Evolutionary conservation across 2,329 filamentous ascomycete genomes (phyloP).

Genomic region (Zymoseptoria ardabiliae): DNA sequence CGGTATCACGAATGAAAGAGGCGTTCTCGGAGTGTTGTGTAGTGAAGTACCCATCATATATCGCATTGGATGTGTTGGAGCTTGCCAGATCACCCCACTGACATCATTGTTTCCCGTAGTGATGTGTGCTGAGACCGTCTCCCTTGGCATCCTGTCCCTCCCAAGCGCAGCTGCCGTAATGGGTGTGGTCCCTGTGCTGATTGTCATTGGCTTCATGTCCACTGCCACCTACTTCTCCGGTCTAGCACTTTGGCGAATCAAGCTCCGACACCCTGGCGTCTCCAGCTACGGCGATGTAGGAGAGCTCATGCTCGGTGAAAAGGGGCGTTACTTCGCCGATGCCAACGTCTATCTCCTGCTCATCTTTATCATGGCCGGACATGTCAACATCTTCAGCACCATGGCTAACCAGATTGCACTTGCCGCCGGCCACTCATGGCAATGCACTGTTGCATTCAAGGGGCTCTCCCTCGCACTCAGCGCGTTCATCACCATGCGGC

Average conservation of each 20-base stretch:
- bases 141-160: constrained; percentile 49
- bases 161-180: constrained; percentile 47
- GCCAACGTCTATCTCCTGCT: constrained; percentile 57
- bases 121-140: constrained; percentile 54
- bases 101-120: constrained; percentile 9
- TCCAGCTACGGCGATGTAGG: constrained; percentile 63
- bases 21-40: no score
- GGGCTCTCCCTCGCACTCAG: constrained; percentile 54
- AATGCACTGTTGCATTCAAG: constrained; percentile 50
- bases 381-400: constrained; percentile 62
- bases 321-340: constrained; percentile 57
- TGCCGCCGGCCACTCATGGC: constrained; percentile 48
- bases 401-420: constrained; percentile 59
- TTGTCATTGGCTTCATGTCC: constrained; percentile 48
- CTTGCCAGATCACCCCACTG: not conserved
- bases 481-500: constrained; percentile 52
- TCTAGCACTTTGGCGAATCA: constrained; percentile 53
- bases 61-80: no score
- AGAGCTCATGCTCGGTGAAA: constrained; percentile 51
- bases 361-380: constrained; percentile 63
- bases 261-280: constrained; percentile 49
- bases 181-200: constrained; percentile 40
- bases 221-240: constrained; percentile 54
- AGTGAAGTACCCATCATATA: not conserved
- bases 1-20: no score